These are phyloP conservation scores for Colletotrichum sojae DNA, from an alignment of 2,329 filamentous ascomycete genomes.

Conservation along the genomic window DNA sequence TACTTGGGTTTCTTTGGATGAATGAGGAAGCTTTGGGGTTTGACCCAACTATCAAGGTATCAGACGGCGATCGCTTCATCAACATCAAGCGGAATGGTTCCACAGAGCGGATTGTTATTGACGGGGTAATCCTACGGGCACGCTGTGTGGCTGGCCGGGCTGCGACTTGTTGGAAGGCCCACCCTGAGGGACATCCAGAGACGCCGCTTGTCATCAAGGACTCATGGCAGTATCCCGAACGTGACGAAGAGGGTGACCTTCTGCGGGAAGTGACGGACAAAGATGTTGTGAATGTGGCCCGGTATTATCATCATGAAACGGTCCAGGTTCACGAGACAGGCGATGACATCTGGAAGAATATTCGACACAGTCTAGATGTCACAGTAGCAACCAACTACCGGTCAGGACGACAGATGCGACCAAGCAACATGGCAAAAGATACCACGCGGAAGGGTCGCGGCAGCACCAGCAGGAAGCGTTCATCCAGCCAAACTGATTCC, in stretches of 20 bases:
- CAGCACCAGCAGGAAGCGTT: slow-evolving; percentile 46
- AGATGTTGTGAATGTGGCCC: slow-evolving; percentile 54
- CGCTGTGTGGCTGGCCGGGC: too few species aligned
- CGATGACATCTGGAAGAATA: slow-evolving; percentile 53
- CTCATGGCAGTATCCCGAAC: slow-evolving; percentile 59
- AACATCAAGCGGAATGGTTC: too few species aligned
- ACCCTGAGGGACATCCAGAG: slow-evolving; percentile 51
- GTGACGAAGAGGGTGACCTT: slow-evolving; percentile 58
- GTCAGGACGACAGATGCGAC: slow-evolving; percentile 43
- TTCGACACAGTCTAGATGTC: slow-evolving; percentile 50
- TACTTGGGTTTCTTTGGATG: too few species aligned
- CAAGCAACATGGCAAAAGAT: slow-evolving; percentile 14
- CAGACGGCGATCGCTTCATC: too few species aligned
- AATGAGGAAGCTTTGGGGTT: too few species aligned
- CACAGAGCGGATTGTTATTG: too few species aligned
- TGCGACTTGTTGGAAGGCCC: slow-evolving; percentile 58
- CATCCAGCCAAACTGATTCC: slow-evolving; percentile 46
- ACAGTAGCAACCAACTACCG: slow-evolving; percentile 49
- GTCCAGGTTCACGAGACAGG: slow-evolving; percentile 50
- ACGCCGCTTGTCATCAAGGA: slow-evolving; percentile 61
- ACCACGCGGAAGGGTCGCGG: slow-evolving; percentile 42
- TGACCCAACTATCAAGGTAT: too few species aligned
- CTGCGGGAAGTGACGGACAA: slow-evolving; percentile 53
- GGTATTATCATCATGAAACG: slow-evolving; percentile 59
- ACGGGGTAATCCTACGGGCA: too few species aligned